Evolutionary conservation across 176 grass and related monocot genomes (phyloP), one percentile per base, ranked within the genome.

Genomic region (Canna indica): DNA sequence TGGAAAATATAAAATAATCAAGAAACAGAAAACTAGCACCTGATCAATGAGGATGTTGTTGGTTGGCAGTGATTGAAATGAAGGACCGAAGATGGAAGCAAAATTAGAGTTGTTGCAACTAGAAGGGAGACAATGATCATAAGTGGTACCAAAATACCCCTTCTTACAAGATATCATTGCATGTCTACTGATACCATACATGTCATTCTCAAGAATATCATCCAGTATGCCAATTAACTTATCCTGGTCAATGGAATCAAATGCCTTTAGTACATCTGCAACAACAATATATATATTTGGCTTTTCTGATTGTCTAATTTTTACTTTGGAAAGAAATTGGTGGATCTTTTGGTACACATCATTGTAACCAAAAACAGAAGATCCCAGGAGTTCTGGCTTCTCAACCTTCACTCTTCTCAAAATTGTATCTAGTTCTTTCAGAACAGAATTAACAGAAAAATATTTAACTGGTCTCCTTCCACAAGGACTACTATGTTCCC

Each of bases 261-360:
- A 96, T 74, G 93, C 93, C 72, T 91, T 96, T 6, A 71, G 82
- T 54, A 91, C 93, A 87, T 96, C 85, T 79, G 88, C 93, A 77
- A 90, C 93, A 73, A 96, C 86, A 67, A 96, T 83, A 76, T 83
- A 96, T 83, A 90, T 70, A 64, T 89, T 71, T 1, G 57, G 47
- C 73, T 79, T 75, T 64, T 60, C 22, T 48, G 72, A 69, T 50
- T 80, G 35, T 44, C 76, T 69, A 68, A 28, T 76, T 80, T 81
- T 90, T 41, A 79, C 26, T 73, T 81, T 74, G 44, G 65, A 79
- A 72, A 87, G 62, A 78, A 91, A 96, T 44, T 75, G 72, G 34
- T 69, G 72, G 64, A 96, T 60, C 22, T 79, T 96, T 64, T 72
- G 26, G 64, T 91, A 72, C 30, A 91, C 83, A 83, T 77, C 81